Base-by-base conservation (phyloP, 2,329 filamentous ascomycete species). In the Fusarium sp. region DNA sequence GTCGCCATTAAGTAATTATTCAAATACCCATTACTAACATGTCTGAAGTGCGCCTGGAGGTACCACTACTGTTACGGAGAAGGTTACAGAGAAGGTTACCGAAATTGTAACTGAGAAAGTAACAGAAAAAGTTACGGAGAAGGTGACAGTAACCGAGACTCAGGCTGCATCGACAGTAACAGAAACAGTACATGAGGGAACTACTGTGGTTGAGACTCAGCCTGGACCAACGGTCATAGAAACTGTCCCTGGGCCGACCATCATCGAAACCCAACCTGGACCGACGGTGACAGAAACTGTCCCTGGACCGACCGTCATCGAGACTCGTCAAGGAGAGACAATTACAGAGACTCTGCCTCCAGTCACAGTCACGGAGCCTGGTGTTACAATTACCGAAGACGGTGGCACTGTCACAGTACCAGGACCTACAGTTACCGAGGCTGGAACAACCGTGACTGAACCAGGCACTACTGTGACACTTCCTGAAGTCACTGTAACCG, bases 391-490 rank as follows among this genome's bases (percentile, higher is more conserved):
- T 18, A 69, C 67, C 7, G 56, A 67, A 35, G 54, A 48, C 4
- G 63, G 63, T 18, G 42, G 23, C 9, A 67, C 64, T 6, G 35
- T 67, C n/a, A 67, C 63, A 2, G 32, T 63, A 10, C 65, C 65
- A 10, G 65, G 48, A 26, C 35, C 27, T 17, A 69, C 66, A 15
- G 37, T 70, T 6, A 71, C 52, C 5, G 60, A 70, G 27, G 33
- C 56, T 17, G 60, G 60, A 33, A 63, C 30, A 10, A 73, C 65
- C 2, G 48, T 70, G 5, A 71, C 67, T 18, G 49, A 67, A 11
- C 18, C 44, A 11, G 67, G 66, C 17, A 48, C 45, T 20, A 70
- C 60, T 37, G 37, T 70, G 4, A 64, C 55, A 3, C 35, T 48
- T 14, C 54, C 59, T n/a, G 54, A 52, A 38, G 18, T 23, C 3